Percentiles rank a stretch among this genome's conserved stretches.
Evolutionary conservation across 2,329 filamentous ascomycete species (phyloP).

Genomic region (Sphaerulina musiva): DNA sequence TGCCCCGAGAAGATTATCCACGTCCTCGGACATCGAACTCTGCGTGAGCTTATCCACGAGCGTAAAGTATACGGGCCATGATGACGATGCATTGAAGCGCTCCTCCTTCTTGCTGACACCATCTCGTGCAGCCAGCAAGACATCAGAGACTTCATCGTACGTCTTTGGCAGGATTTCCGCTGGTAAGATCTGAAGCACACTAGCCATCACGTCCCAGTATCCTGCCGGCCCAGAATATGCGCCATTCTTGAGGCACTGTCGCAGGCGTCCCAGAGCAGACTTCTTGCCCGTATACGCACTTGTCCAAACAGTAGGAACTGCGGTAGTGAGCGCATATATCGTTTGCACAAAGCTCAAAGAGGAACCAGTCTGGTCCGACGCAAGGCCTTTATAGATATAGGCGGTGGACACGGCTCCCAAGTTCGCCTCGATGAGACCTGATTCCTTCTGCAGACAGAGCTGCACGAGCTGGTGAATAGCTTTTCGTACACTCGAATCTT

Average conservation of each 20-base stretch:
- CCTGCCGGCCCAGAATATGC: constrained; percentile 67
- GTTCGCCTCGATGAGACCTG: constrained; percentile 34
- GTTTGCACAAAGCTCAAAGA: constrained; percentile 63
- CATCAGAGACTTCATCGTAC: constrained; percentile 50
- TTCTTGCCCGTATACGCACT: constrained; percentile 55
- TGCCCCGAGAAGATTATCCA: constrained; percentile 40
- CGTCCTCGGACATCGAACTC: constrained; percentile 39
- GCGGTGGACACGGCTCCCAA: constrained; percentile 55
- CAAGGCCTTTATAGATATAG: constrained; percentile 69
- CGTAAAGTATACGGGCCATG: constrained; percentile 70
- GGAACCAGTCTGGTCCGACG: constrained; percentile 66
- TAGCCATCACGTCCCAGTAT: constrained; percentile 66
- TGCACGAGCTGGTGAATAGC: constrained; percentile 53
- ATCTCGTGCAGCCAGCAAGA: constrained; percentile 61
- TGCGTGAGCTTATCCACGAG: constrained; percentile 42
- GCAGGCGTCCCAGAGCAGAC: constrained; percentile 52
- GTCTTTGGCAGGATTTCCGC: constrained; percentile 49
- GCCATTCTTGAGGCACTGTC: constrained; percentile 70
- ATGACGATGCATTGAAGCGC: constrained; percentile 58
- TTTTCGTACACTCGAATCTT: constrained; percentile 53
- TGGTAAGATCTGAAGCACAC: constrained; percentile 55
- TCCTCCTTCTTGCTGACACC: constrained; percentile 73
- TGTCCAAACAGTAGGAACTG: constrained; percentile 67
- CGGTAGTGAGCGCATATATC: constrained; percentile 58
- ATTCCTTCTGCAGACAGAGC: constrained; percentile 45